phyloP scores from a whole-genome alignment of 164 flowering plant species.

The Litsea cubeba region DNA sequence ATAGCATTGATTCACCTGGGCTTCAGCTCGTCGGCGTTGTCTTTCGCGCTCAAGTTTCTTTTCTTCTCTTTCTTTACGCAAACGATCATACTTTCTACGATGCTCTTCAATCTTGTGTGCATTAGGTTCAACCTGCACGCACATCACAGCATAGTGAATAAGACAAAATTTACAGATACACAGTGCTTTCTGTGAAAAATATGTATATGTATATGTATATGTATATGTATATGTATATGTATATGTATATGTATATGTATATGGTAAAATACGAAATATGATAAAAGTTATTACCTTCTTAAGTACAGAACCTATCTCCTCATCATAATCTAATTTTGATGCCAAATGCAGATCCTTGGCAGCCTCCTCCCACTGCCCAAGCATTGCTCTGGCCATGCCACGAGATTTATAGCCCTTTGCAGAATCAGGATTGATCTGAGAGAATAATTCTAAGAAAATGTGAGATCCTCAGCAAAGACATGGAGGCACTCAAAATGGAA shows the following conservation, averaged over 20 bases:
- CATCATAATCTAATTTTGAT: conserved; percentile 85
- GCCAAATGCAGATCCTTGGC: conserved; percentile 95
- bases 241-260: no score
- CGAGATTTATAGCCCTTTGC: conserved; percentile 96
- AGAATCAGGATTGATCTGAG: conserved; percentile 94
- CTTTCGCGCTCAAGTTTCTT: conserved; percentile 66
- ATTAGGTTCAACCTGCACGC: conserved; percentile 84
- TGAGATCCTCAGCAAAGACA: not conserved
- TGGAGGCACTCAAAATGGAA: not conserved
- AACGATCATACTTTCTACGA: conserved; percentile 78
- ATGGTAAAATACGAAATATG: not conserved
- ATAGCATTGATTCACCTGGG: conserved; percentile 42
- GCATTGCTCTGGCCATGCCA: conserved; percentile 86
- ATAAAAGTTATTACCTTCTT: conserved; percentile 52
- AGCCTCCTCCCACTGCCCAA: conserved; percentile 91
- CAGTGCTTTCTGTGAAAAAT: not conserved
- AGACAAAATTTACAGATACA: not conserved
- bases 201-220: not conserved
- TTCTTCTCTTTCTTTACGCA: conserved; percentile 70
- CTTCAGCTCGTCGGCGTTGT: conserved; percentile 79
- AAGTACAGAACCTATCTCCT: conserved; percentile 75
- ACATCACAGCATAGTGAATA: conserved; percentile 7
- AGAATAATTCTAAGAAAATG: conserved; percentile 2
- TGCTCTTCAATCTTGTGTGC: conserved; percentile 92
- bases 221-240: no score